A percentile compares a stretch with the other conserved stretches of the same genome.
phyloP scores from a whole-genome alignment of 1,139 yeast species.

The Nakaseomyces bracarensis region DNA sequence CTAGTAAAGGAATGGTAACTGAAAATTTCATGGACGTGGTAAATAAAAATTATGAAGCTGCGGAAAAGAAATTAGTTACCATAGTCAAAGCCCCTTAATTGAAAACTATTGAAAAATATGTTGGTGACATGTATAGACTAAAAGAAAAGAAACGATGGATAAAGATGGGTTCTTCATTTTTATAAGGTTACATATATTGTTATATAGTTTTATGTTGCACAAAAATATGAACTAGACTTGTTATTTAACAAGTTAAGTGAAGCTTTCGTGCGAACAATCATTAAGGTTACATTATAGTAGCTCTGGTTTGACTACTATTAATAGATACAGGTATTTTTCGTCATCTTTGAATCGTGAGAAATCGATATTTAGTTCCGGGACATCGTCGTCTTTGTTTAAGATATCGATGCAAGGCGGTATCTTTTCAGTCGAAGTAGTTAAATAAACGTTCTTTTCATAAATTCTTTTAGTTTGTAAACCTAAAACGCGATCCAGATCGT shows the following conservation, averaged over 20 bases:
- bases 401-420: conserved; percentile 10
- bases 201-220: too few relatives aligned
- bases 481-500: conserved; percentile 16
- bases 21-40: not conserved
- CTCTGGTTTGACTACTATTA: conserved; percentile 22
- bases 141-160: not conserved
- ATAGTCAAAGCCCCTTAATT: not conserved
- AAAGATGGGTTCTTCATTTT: not conserved
- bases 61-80: not conserved
- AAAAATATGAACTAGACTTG: too few relatives aligned
- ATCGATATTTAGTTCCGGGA: not conserved
- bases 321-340: conserved; percentile 9
- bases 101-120: not conserved
- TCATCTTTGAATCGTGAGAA: conserved; percentile 9
- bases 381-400: not conserved
- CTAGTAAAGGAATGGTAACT: not conserved
- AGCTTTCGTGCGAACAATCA: too few relatives aligned
- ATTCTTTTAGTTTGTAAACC: conserved; percentile 19
- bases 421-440: conserved; percentile 16
- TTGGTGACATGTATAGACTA: not conserved
- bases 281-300: conserved; percentile 10
- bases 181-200: not conserved
- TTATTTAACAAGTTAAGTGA: too few relatives aligned
- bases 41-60: not conserved
- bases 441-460: conserved; percentile 23